A percentile compares a stretch with the other conserved stretches of the same genome.
These are phyloP conservation scores for Fusarium sarcochroum DNA, from an alignment of 2,329 filamentous ascomycete genomes.

Conservation along the genomic window DNA sequence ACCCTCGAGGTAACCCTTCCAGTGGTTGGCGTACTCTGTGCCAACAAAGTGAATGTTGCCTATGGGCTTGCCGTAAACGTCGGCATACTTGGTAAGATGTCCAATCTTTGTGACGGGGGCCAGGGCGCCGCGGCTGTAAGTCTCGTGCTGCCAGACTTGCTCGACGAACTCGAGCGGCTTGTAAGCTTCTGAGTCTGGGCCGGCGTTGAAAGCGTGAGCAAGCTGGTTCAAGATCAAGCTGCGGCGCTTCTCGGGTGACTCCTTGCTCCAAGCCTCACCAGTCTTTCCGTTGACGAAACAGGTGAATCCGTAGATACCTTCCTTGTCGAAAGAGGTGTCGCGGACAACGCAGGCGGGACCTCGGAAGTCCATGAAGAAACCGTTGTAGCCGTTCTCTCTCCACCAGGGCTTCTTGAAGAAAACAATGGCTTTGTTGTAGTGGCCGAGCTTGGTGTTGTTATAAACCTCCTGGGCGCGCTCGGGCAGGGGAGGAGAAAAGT, in stretches of 20 bases:
- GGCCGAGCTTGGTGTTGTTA: slow-evolving; percentile 55
- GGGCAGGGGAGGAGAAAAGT: slow-evolving; percentile 62
- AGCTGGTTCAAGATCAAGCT: slow-evolving; percentile 54
- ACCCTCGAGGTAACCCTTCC: slow-evolving; percentile 68
- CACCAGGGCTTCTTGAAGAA: slow-evolving; percentile 54
- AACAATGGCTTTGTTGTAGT: slow-evolving; percentile 60
- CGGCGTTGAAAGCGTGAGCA: slow-evolving; percentile 46
- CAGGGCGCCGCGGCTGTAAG: slow-evolving; percentile 53
- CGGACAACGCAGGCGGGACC: slow-evolving; percentile 58
- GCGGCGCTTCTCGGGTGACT: slow-evolving; percentile 48
- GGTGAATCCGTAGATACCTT: slow-evolving; percentile 53
- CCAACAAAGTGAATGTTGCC: slow-evolving; percentile 64
- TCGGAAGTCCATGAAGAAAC: slow-evolving; percentile 57
- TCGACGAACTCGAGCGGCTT: slow-evolving; percentile 51
- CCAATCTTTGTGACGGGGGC: slow-evolving; percentile 53
- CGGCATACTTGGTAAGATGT: slow-evolving; percentile 47
- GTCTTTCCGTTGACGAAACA: slow-evolving; percentile 59
- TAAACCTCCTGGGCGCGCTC: slow-evolving; percentile 53
- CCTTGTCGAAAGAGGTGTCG: slow-evolving; percentile 57
- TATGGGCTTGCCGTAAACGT: slow-evolving; percentile 52
- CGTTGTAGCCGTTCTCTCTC: slow-evolving; percentile 53
- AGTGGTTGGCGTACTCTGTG: slow-evolving; percentile 62
- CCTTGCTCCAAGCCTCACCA: slow-evolving; percentile 54
- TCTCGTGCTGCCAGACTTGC: slow-evolving; percentile 53
- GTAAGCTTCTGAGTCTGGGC: slow-evolving; percentile 36